Percentiles rank a stretch among this genome's conserved stretches.
Evolutionary conservation across 1,284 basidiomycete species (phyloP).

Genomic region (Puccinia sorghi): DNA sequence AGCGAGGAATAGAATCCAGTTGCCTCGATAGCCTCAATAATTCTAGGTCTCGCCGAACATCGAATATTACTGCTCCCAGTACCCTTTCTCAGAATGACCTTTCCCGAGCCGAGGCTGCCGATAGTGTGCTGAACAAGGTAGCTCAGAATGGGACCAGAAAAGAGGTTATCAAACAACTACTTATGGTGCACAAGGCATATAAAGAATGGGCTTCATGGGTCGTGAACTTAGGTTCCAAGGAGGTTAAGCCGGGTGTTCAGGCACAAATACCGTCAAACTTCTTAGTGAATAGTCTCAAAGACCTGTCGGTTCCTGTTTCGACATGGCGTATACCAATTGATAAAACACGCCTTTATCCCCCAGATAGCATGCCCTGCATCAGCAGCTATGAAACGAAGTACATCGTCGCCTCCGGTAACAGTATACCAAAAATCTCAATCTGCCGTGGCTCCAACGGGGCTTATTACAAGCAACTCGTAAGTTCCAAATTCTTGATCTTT

Average conservation of each 20-base stretch:
- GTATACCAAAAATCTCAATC: constrained; percentile 75
- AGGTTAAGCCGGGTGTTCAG: constrained; percentile 50
- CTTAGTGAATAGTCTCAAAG: constrained; percentile 51
- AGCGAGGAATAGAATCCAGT: constrained; percentile 51
- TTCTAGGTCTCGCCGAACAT: constrained; percentile 48
- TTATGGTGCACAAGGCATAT: constrained; percentile 71
- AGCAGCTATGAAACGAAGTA: constrained; percentile 67
- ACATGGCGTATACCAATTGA: constrained; percentile 75
- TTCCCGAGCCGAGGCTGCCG: constrained; percentile 69
- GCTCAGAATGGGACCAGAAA: constrained; percentile 60
- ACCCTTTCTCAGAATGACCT: constrained; percentile 40
- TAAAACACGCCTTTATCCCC: constrained; percentile 67
- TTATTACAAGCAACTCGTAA: constrained; percentile 77
- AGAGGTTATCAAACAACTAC: constrained; percentile 66
- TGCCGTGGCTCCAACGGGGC: constrained; percentile 72
- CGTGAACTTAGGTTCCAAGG: constrained; percentile 45
- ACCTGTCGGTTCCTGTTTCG: constrained; percentile 69
- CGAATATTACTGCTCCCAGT: constrained; percentile 39
- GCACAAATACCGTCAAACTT: constrained; percentile 52
- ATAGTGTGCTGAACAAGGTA: constrained; percentile 68
- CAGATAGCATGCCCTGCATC: constrained; percentile 67
- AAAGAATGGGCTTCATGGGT: constrained; percentile 70
- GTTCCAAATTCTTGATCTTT: constrained; percentile 54
- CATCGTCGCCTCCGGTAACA: constrained; percentile 73
- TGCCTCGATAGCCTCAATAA: constrained; percentile 52